Evolutionary conservation across 805 yeast genomes (phyloP), one percentile per base, ranked within the genome.

Genomic region (Blastobotrys chiropterorum): DNA sequence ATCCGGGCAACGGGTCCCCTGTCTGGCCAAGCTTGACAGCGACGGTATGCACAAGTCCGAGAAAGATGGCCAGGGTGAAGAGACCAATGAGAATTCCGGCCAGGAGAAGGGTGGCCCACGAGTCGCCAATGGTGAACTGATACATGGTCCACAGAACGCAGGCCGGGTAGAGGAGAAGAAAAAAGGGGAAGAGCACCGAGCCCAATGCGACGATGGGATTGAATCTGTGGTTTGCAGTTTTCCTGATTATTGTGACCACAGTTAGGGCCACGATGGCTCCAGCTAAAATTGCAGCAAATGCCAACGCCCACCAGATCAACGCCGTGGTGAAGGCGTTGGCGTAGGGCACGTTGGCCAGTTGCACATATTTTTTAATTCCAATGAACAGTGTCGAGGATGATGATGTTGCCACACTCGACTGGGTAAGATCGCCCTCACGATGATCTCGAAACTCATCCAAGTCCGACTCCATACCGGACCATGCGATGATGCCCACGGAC

Each of bases 241-340:
- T 50, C 51, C 40, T 50, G 51, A 34, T 40, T 38, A 39, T 40
- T 42, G 26, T 44, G 43, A 22, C 51, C 34, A 43, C 43, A 45
- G 30, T 57, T 52, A 7, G 62, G 26, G 31, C 64, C 68, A 47
- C 44, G 38, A 66, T 44, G 30, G 65, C 56, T 14, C 52, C 48
- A 4, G 53, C 50, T 3, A 63, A 42, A 14, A 62, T 52, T 1
- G 51, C 59, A 5, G 56, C 67, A 46, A 67, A 47, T 22, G 60
- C 51, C 20, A 67, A 61, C 6, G 59, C 56, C 59, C 65, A 67
- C 65, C 68, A 67, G 15, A 67, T 53, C 20, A 67, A 53, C 3
- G 62, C 54, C 4, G 68, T 64, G 56, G 62, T 53, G 51, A 67
- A 67, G 11, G 67, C 60, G 51, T 67, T 65, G 15, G 68, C 62